Base-by-base conservation (phyloP, 768 basidiomycete species). In the Lenzites betulinus region DNA sequence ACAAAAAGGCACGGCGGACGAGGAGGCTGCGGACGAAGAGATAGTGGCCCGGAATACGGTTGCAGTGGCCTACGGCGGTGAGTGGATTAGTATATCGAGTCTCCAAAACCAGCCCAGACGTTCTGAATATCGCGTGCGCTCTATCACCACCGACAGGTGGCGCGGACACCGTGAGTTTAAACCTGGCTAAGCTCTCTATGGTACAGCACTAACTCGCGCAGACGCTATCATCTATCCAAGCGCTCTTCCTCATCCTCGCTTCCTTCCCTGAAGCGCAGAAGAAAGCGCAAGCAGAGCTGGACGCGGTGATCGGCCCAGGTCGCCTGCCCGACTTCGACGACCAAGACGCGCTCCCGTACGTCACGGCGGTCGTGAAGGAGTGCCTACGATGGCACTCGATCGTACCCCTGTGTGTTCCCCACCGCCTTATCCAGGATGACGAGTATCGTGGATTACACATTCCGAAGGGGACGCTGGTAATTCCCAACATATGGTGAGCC, bases 241-340 rank as follows among this genome's bases (percentile, higher is more conserved):
- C 63, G 5, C 69, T 73, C 59, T 61, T 68, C 36, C 60, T 71
- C 15, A 66, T 68, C 0, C 69, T 71, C 66, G 62, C 65, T 2
- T 53, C 65, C 11, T 58, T 66, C 54, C 74, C 74, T 18, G 66
- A 69, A 11, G 66, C 68, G 0, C 69, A 69, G 48, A 43, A 49
- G 35, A 62, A 59, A 25, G 72, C 69, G 1, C 70, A 71, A 23
- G 64, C 66, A 3, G 72, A 73, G 54, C 54, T 73, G n/a, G 72
- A 71, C 43, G 20, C 46, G 5, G 67, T 65, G 2, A 58, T 63
- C 18, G 65, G 65, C 9, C 42, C 54, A 4, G 20, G 38, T 13
- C 50, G 66, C n/a, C 56, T 67, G 5, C 62, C 66, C 1, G 51
- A 43, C 16, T 54, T 53, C 7, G 18, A 30, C 18, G 68, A 69